Conservation (phyloP, 805 yeast species). For the Candida ficus region DNA sequence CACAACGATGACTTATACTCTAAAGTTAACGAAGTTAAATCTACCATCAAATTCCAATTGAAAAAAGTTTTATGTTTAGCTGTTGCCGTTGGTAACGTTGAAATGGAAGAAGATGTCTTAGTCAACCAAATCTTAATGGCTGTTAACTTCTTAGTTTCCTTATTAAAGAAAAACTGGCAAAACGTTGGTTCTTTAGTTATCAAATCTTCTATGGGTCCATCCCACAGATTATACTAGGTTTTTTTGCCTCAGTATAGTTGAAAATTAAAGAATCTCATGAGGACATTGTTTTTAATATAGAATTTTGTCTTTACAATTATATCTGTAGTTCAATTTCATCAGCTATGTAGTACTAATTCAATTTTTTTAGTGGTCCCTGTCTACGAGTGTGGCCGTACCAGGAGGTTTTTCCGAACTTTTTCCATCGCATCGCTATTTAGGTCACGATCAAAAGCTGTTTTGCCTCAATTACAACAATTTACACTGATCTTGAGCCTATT, state of each 20-base stretch:
- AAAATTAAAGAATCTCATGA: not conserved
- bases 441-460: too few species aligned
- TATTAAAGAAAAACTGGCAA: slow-evolving; percentile 99
- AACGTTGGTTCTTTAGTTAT: slow-evolving; percentile 98
- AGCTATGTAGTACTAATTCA: too few species aligned
- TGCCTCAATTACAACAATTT: not conserved
- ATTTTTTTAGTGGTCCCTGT: too few species aligned
- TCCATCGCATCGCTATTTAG: not conserved
- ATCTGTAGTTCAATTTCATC: too few species aligned
- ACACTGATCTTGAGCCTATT: too few species aligned
- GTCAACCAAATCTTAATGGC: slow-evolving; percentile 98
- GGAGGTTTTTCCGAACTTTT: not conserved
- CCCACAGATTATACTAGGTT: slow-evolving; percentile 96
- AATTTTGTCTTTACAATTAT: too few species aligned
- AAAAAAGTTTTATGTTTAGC: slow-evolving; percentile 99
- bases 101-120: slow-evolving; percentile 95
- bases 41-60: slow-evolving; percentile 99
- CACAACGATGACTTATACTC: slow-evolving; percentile 97
- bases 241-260: too few species aligned
- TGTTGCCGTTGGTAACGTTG: slow-evolving; percentile 99
- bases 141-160: slow-evolving; percentile 97
- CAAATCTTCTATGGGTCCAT: slow-evolving; percentile 99
- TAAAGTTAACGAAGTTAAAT: slow-evolving; percentile 95
- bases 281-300: too few species aligned
- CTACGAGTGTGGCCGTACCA: not conserved